Evolutionary conservation across 441 rosid species (phyloP), one percentile per base, ranked within the genome.

Genomic region (Hura crepitans): DNA sequence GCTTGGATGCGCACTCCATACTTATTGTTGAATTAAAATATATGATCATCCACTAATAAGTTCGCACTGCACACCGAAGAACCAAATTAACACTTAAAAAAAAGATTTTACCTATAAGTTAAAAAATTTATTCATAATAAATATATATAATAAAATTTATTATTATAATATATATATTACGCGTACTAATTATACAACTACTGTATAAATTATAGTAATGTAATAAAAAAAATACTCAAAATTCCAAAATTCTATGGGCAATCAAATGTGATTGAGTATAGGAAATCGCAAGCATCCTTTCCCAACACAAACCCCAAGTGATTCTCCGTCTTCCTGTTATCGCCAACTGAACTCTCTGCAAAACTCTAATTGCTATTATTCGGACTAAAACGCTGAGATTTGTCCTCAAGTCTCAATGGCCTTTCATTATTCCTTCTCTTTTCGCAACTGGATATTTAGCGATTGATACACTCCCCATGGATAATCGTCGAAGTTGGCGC

Each of bases 401-500:
- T 5, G 0, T 57, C 45, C 56, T 42, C 25, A 13, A 13, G 1
- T 70, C 30, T 23, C 61, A n/a, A 71, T 53, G 62, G 68, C 53
- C 35, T 53, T 12, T 15, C 15, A 13, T 10, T 58, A 4, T 0
- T 27, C n/a, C n/a, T 1, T n/a, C 46, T 60, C 35, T 35, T 2
- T 0, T n/a, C 37, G 37, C 17, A 50, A 6, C 42, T 49, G 69
- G 7, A 37, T 2, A 43, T 22, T 20, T 49, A 15, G 14, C n/a
- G 23, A 59, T 17, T 60, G 25, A 60, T 31, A n/a, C 67, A 33
- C 51, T 53, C 61, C 20, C 50, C 88, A 93, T 93, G 98, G 97
- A 89, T 69, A 68, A 85, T 58, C 92, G 96, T 33, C 90, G 98
- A 20, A 69, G 80, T 69, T 73, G 87, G 58, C 85, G 88, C 68